Evolutionary conservation across 2,329 filamentous ascomycete species (phyloP), one percentile per base, ranked within the genome.

Genomic region (Neonectria faginata): DNA sequence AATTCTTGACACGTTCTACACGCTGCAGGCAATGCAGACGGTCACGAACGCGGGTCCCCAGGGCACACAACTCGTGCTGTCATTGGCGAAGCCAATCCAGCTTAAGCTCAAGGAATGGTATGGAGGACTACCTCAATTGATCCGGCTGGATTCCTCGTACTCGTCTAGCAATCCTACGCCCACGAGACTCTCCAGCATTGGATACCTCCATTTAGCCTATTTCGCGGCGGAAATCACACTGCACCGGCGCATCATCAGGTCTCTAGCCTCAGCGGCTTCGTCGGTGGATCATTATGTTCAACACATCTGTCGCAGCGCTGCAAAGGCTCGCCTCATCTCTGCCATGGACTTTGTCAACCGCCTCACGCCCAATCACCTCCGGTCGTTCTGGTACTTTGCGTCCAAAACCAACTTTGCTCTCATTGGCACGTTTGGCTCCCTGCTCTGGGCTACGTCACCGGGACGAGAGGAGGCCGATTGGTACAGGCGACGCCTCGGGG

Each of bases 261-360:
- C 93, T 1, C 85, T 97, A 47, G 75, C 82, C 20, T 78, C 82
- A 11, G 72, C 76, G 3, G 69, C 79, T 5, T 75, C 78, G 7
- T 74, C 78, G 4, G 83, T 90, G 42, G 93, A 97, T 75, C 87
- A 91, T 0, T 97, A 97, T 73, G 89, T 97, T 54, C 88, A 94
- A 60, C 93, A 97, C 79, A 97, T 97, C 71, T 97, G 94, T 79
- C 93, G 95, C 57, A 94, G 91, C 62, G 95, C 95, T 4, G 95
- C 95, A 57, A 97, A 97, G 78, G 97, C 95, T 0, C 91, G 95
- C 6, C 86, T 98, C 36, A 97, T 97, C 75, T 97, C 92, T 22
- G 94, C 94, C 68, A 97, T 98, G 92, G 95, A 98, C 77, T 97
- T 97, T 79, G 94, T 97, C 73, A 97, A 97, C 79, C 91, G 95